phyloP scores from a whole-genome alignment of 768 basidiomycete species.

The Boletus barrowsii region DNA sequence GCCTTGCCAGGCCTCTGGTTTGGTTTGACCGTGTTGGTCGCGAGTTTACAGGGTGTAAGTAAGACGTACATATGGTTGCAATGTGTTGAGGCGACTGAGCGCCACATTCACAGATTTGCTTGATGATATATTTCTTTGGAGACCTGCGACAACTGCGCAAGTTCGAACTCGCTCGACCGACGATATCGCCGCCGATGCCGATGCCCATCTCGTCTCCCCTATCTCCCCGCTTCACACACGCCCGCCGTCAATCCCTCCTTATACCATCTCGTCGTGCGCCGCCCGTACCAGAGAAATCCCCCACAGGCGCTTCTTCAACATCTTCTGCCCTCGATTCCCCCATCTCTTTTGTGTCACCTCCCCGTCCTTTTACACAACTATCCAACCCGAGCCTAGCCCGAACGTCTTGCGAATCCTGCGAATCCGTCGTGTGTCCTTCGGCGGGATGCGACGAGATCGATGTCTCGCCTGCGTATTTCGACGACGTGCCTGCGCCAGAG shows the following conservation, averaged over 20 bases:
- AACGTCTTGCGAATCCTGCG: conserved; percentile 19
- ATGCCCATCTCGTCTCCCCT: conserved; percentile 17
- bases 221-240: not conserved
- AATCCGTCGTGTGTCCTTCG: conserved; percentile 15
- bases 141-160: conserved; percentile 75
- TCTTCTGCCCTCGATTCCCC: conserved; percentile 14
- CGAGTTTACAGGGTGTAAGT: conserved; percentile 64
- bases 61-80: not conserved
- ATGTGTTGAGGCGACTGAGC: not conserved
- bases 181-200: conserved; percentile 48
- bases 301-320: not conserved
- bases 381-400: conserved; percentile 5
- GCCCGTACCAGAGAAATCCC: conserved; percentile 3
- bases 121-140: conserved; percentile 78
- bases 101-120: conserved; percentile 41
- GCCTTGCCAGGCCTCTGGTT: conserved; percentile 71
- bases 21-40: conserved; percentile 58
- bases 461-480: conserved; percentile 44
- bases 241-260: not conserved
- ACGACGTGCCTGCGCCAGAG: conserved; percentile 42
- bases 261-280: conserved; percentile 9
- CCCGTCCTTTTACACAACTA: conserved; percentile 1
- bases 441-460: conserved; percentile 25
- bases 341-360: conserved; percentile 1
- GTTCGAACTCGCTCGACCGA: conserved; percentile 72